Base-by-base conservation (phyloP, 805 yeast species). In the Kluyveromyces nonfermentans region DNA sequence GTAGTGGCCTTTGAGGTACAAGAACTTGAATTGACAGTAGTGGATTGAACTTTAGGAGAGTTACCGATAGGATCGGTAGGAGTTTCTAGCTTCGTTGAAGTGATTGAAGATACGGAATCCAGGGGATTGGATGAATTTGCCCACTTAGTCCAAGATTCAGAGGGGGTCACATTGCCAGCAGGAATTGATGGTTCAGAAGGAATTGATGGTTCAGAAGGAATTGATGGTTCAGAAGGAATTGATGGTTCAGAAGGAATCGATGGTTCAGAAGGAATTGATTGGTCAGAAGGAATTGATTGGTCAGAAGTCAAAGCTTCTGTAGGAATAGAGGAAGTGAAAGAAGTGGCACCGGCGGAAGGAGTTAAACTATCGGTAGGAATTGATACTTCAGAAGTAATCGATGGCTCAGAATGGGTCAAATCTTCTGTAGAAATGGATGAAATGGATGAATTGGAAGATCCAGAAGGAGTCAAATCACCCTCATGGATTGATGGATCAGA, bases 401-500 rank as follows among this genome's bases (percentile, higher is more conserved):
- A 12, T 8, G 35, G 15, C 9, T 10, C 15, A 8, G 10, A 12
- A 33, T 31, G 34, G n/a, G 48, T 14, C 21, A 40, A 28, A 17
- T 46, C 33, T 12, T 35, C n/a, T 31, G 46, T 33, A 25, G 35
- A 12, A 33, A 17, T 30, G 10, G 10, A 10, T 10, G 32, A 30
- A 30, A 10, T 30, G 32, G 14, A 10, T 30, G 10, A 10, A 12
- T 36, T 41, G n/a, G 35, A 33, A n/a, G 38, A 19, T 14, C 43
- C 32, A 9, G 52, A 18, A 2, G 46, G 6, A 44, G 51, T 32
- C 17, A 57, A 19, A 16, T 53, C 16, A 25, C 56, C 31, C 25
- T 60, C 16, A 15, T 55, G n/a, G 28, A 47, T 10, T 43, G 48
- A 25, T 31, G 44, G 17, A 37, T 46, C 3, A 8, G 35, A 22